A percentile compares a stretch with the other conserved stretches of the same genome.
These are phyloP conservation scores for Myriangium duriaei DNA, from an alignment of 2,329 filamentous ascomycete genomes.

Conservation along the genomic window DNA sequence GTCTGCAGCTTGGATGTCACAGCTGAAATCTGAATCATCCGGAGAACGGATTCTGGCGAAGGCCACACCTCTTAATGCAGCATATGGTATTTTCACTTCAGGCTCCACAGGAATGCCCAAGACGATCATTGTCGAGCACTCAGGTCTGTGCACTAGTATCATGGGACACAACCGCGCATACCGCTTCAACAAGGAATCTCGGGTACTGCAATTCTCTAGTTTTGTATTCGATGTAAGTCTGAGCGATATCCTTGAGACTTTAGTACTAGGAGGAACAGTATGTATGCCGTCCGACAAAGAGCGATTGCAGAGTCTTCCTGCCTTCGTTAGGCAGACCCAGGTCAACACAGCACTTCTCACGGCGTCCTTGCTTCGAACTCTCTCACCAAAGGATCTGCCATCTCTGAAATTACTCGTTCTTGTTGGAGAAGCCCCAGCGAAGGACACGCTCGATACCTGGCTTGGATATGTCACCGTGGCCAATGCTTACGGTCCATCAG, in stretches of 20 bases:
- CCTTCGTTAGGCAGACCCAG: background rate
- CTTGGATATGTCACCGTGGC: background rate
- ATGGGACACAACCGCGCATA: constrained; percentile 3
- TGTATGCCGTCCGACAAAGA: constrained; percentile 5
- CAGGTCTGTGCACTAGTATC: constrained; percentile 5
- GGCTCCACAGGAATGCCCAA: constrained; percentile 6
- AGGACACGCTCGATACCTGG: constrained; percentile 4
- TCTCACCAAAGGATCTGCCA: background rate
- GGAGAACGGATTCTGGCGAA: background rate
- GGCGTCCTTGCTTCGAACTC: background rate
- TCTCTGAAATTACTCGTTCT: background rate
- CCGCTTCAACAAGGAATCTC: background rate
- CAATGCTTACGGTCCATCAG: constrained; percentile 3
- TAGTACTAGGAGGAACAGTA: constrained; percentile 2
- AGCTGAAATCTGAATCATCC: background rate
- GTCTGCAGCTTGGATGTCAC: background rate
- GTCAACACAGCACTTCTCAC: constrained; percentile 4
- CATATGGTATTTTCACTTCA: constrained; percentile 6
- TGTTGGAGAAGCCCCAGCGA: background rate
- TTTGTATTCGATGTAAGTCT: constrained; percentile 6
- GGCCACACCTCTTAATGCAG: constrained; percentile 14
- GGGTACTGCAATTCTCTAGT: constrained; percentile 6
- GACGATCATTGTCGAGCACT: constrained; percentile 3
- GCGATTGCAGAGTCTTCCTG: constrained; percentile 1
- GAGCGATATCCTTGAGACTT: constrained; percentile 2